These are phyloP conservation scores for Fibroporia radiculosa DNA, from an alignment of 768 basidiomycete genomes.

Conservation along the genomic window DNA sequence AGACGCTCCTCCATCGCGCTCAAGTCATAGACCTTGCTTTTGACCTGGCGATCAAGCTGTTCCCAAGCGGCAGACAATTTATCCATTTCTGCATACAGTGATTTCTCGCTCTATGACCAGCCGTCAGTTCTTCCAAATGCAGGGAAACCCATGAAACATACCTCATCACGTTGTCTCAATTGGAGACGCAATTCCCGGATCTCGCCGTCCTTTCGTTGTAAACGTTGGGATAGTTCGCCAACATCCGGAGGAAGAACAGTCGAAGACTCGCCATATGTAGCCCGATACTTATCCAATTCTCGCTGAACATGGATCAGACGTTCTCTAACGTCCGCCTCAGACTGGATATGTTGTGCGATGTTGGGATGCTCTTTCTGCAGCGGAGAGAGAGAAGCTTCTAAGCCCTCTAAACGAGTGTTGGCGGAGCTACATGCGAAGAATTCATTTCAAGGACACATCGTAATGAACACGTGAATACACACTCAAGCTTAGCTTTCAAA, in stretches of 20 bases:
- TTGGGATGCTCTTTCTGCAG: constrained; percentile 48
- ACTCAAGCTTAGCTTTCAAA: constrained; percentile 52
- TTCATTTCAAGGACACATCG: background rate
- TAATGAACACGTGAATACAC: background rate
- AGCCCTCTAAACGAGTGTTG: constrained; percentile 39
- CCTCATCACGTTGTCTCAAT: constrained; percentile 57
- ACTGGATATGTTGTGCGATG: constrained; percentile 37
- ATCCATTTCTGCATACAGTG: constrained; percentile 80
- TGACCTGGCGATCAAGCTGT: constrained; percentile 67
- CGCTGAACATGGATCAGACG: constrained; percentile 37
- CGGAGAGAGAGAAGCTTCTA: constrained; percentile 42
- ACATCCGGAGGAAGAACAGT: constrained; percentile 40
- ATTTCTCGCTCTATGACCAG: constrained; percentile 57
- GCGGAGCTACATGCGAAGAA: constrained; percentile 35
- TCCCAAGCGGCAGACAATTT: constrained; percentile 86
- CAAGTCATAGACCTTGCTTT: constrained; percentile 83
- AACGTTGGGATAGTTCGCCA: constrained; percentile 39
- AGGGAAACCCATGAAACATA: constrained; percentile 24
- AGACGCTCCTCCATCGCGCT: constrained; percentile 65
- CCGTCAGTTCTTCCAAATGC: background rate
- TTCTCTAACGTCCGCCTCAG: constrained; percentile 43
- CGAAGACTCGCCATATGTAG: constrained; percentile 52
- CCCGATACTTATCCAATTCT: constrained; percentile 54
- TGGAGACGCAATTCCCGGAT: constrained; percentile 53
- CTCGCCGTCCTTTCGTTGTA: constrained; percentile 65